A percentile compares a stretch with the other conserved stretches of the same genome.
Conservation (phyloP, 306 rosid species). For the Betula pendula region DNA sequence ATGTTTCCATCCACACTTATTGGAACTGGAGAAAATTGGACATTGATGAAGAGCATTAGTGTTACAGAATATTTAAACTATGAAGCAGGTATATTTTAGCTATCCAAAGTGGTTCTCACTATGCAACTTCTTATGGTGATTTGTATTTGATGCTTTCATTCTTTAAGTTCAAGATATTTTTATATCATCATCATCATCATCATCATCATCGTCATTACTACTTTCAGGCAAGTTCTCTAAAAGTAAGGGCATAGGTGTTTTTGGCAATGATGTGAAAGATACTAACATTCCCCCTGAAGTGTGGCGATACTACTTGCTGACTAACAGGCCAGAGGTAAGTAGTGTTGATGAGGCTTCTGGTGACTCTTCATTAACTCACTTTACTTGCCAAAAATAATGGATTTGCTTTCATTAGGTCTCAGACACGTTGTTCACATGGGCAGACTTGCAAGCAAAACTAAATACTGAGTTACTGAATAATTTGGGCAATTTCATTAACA, state of each 20-base stretch:
- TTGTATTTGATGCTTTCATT: conserved; percentile 2
- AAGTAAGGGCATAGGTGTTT: conserved; percentile 91
- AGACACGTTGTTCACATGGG: conserved; percentile 88
- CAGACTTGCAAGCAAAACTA: conserved; percentile 90
- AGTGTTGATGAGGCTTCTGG: conserved; percentile 11
- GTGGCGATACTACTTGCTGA: conserved; percentile 96
- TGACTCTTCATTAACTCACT: not conserved
- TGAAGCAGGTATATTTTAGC: conserved; percentile 66
- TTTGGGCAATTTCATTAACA: conserved; percentile 87
- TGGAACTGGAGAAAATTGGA: conserved; percentile 93
- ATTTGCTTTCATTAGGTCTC: conserved; percentile 58
- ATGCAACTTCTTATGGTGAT: not conserved
- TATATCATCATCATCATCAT: conserved; percentile 1
- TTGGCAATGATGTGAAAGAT: conserved; percentile 95
- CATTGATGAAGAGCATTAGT: conserved; percentile 95
- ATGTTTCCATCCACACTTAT: conserved; percentile 94
- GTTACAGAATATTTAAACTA: conserved; percentile 95
- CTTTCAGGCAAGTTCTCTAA: conserved; percentile 87
- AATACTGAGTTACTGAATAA: conserved; percentile 84
- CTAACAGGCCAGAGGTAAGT: conserved; percentile 94
- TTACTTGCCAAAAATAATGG: conserved; percentile 15
- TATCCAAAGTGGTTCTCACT: conserved; percentile 4
- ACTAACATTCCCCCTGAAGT: conserved; percentile 92
- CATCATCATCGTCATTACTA: conserved; percentile 13
- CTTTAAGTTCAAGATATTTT: conserved; percentile 5